phyloP scores from a whole-genome alignment of 768 basidiomycete species.

The Sporobolomyces roseus region DNA sequence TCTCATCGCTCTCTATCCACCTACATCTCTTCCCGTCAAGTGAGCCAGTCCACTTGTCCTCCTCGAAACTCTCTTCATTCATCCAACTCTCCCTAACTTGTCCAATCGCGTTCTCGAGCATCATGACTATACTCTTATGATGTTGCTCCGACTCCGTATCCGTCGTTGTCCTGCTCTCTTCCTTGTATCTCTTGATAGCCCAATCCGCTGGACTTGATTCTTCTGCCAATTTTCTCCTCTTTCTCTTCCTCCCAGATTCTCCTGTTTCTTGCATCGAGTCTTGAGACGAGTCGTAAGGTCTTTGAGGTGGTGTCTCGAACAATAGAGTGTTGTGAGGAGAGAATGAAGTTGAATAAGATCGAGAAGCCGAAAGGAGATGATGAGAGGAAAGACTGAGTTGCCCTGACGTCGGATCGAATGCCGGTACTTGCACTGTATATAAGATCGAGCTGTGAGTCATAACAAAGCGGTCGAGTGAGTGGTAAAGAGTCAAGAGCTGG shows the following conservation, averaged over 20 bases:
- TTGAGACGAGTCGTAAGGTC: background rate
- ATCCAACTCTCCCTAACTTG: conserved; percentile 22
- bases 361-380: conserved; percentile 30
- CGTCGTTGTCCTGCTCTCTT: conserved; percentile 4
- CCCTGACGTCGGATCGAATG: conserved; percentile 19
- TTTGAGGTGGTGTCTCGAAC: conserved; percentile 3
- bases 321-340: background rate
- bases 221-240: conserved; percentile 4
- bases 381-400: conserved; percentile 18
- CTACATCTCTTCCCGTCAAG: background rate
- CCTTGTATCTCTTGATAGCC: background rate
- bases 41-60: background rate
- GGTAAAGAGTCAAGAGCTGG: too few relatives aligned
- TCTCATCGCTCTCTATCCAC: background rate
- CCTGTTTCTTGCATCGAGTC: background rate
- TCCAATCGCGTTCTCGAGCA: conserved; percentile 8
- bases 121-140: conserved; percentile 6
- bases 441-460: conserved; percentile 1
- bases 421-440: background rate
- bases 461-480: background rate
- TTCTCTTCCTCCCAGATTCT: background rate
- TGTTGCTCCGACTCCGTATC: conserved; percentile 26
- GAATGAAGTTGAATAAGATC: conserved; percentile 1
- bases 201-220: conserved; percentile 24
- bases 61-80: background rate